Base-by-base conservation (phyloP, 2,329 filamentous ascomycete genomes). In the Aspergillus aculeatinus region DNA sequence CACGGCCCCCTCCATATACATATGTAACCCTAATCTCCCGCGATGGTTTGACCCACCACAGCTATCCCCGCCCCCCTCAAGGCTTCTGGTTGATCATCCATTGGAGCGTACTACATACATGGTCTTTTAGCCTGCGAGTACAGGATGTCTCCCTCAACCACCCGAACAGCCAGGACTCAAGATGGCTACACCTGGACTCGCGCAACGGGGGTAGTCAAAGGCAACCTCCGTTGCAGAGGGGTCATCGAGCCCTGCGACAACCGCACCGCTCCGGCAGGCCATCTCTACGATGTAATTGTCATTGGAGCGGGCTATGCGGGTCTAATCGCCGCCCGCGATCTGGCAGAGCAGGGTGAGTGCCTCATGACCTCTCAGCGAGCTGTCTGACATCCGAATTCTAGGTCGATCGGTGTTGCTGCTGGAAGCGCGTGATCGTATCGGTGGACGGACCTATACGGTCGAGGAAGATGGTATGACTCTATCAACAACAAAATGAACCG, bases 351-450 rank as follows among this genome's bases (percentile, higher is more conserved):
- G 12, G 48, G 48, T 60, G 16, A 5, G 53, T 52, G 7, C 2
- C 3, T 9, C 1, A 19, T 1, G 2, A 21, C 23, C 5, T 25
- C 25, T 27, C 25, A 27, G 25, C 25, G 25, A 27, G 25, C 4
- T 27, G 25, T 27, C 25, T 27, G 25, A 23, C 14, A 12, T 19
- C 51, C 53, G 51, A 39, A 44, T 27, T 19, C 48, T 14, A 60
- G 58, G 48, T 3, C 23, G 19, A 12, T 60, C 58, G 7, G 58
- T 60, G 25, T 21, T 82, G 1, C 71, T 82, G 2, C 57, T 82
- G 0, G 80, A 83, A 67, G 80, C 74, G 0, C 75, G 81, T 10
- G 79, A 83, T 61, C 71, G 81, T 0, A 77, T 83, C 47, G 81
- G 81, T 25, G 80, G 81, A 1, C 66, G 80, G 12, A 60, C 59